Evolutionary conservation across 495 filamentous ascomycete genomes (phyloP).

Genomic region (Aspergillus heteromorphus): DNA sequence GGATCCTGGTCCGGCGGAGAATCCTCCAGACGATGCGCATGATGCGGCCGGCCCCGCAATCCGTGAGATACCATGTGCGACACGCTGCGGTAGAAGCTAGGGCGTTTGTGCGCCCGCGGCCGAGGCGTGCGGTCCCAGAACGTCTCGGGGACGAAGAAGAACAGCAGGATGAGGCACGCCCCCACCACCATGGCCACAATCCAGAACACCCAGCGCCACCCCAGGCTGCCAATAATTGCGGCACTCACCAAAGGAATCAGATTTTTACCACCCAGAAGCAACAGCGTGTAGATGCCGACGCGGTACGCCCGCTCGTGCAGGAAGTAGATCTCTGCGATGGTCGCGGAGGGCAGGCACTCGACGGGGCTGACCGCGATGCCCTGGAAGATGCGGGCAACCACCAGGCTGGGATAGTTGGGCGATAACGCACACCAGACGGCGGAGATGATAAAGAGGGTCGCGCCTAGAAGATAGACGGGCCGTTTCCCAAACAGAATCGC

Average conservation of each 20-base stretch:
- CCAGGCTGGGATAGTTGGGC: slow-evolving; percentile 71
- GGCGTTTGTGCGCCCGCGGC: slow-evolving; percentile 42
- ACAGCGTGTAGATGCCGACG: slow-evolving; percentile 89
- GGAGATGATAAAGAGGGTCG: slow-evolving; percentile 68
- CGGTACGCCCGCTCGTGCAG: slow-evolving; percentile 91
- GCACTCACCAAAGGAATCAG: slow-evolving; percentile 84
- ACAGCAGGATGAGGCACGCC: slow-evolving; percentile 65
- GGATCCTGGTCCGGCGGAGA: slow-evolving; percentile 8
- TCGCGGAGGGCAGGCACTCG: slow-evolving; percentile 92
- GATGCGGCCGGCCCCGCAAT: slow-evolving; percentile 30
- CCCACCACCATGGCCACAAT: slow-evolving; percentile 82
- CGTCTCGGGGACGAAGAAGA: slow-evolving; percentile 91
- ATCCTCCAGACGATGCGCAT: slow-evolving; percentile 15
- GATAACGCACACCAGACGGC: slow-evolving; percentile 84
- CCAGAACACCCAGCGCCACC: slow-evolving; percentile 95
- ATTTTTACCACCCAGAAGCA: slow-evolving; percentile 91
- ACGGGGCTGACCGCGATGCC: slow-evolving; percentile 85
- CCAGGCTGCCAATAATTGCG: slow-evolving; percentile 68
- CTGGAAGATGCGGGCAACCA: slow-evolving; percentile 79
- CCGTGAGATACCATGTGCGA: slow-evolving; percentile 37
- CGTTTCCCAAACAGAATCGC: slow-evolving; percentile 89
- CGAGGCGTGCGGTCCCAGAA: slow-evolving; percentile 89
- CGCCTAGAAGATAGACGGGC: slow-evolving; percentile 80
- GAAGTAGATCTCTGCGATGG: slow-evolving; percentile 95
- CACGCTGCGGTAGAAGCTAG: slow-evolving; percentile 30